These are phyloP conservation scores for Podospora pseudopauciseta DNA, from an alignment of 495 filamentous ascomycete species.

Conservation along the genomic window DNA sequence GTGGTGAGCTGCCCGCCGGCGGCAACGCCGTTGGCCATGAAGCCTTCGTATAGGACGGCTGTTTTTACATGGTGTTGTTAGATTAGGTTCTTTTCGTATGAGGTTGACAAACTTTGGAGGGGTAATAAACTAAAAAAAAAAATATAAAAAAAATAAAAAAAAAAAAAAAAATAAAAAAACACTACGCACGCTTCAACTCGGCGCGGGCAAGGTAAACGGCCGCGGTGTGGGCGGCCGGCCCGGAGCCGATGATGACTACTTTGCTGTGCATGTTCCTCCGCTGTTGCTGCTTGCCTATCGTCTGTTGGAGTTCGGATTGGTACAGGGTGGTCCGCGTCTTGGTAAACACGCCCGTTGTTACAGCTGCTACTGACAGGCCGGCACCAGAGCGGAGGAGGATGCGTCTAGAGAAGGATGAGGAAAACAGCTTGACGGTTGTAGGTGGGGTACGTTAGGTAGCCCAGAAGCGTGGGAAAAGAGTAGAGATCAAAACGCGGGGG, in stretches of 20 bases:
- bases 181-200: constrained; percentile 64
- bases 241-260: constrained; percentile 86
- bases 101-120: background rate
- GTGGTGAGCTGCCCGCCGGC: constrained; percentile 95
- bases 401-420: constrained; percentile 58
- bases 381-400: constrained; percentile 55
- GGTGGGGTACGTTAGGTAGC: constrained; percentile 14
- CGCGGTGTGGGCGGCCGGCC: constrained; percentile 94
- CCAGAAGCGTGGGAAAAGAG: constrained; percentile 5
- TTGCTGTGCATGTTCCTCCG: constrained; percentile 70
- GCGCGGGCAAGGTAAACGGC: constrained; percentile 94
- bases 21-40: constrained; percentile 94
- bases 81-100: background rate
- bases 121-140: background rate
- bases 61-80: constrained; percentile 15
- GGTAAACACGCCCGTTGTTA: constrained; percentile 47
- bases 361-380: constrained; percentile 59
- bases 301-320: constrained; percentile 43
- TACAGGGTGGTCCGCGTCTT: constrained; percentile 60
- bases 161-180: background rate
- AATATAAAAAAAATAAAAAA: too few relatives aligned
- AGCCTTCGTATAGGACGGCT: constrained; percentile 94
- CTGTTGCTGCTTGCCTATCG: constrained; percentile 35
- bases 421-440: constrained; percentile 75
- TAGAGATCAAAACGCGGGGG: constrained; percentile 2